Evolutionary conservation across 495 filamentous ascomycete genomes (phyloP).

Genomic region (Penicillium canescens): DNA sequence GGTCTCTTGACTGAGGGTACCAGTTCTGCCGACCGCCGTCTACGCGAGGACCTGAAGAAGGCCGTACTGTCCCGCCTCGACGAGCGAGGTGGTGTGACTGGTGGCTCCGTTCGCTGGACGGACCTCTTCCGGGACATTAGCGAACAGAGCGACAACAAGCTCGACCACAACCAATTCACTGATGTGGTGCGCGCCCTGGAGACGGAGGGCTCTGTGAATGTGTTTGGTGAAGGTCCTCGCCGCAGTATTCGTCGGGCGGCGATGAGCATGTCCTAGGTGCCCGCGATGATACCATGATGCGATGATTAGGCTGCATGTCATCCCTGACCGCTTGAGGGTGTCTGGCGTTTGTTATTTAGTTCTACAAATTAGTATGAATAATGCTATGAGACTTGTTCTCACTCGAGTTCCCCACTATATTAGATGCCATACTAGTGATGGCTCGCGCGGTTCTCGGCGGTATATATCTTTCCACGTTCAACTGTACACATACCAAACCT

Average conservation of each 20-base stretch:
- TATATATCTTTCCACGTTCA: too few species aligned
- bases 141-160: constrained; percentile 69
- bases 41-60: constrained; percentile 81
- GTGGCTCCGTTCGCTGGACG: constrained; percentile 69
- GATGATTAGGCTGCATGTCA: constrained; percentile 21
- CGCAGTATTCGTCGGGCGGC: constrained; percentile 70
- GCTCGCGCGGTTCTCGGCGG: too few species aligned
- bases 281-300: constrained; percentile 18
- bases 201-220: constrained; percentile 78
- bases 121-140: constrained; percentile 73
- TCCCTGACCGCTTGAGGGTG: constrained; percentile 4
- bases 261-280: constrained; percentile 17
- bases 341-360: constrained; percentile 5
- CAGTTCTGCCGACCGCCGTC: constrained; percentile 75
- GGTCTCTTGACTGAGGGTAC: constrained; percentile 89
- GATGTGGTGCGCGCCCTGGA: constrained; percentile 79
- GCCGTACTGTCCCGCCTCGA: constrained; percentile 74
- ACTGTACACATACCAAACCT: too few species aligned
- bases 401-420: too few species aligned
- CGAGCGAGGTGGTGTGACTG: constrained; percentile 62
- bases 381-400: neutral
- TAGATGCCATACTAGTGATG: too few species aligned
- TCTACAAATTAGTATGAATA: neutral
- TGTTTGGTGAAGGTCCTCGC: constrained; percentile 82
- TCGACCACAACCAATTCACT: constrained; percentile 77